A percentile compares a stretch with the other conserved stretches of the same genome.
phyloP scores from a whole-genome alignment of 2,329 filamentous ascomycete genomes.

The Mycosphaerelloides madeirae region DNA sequence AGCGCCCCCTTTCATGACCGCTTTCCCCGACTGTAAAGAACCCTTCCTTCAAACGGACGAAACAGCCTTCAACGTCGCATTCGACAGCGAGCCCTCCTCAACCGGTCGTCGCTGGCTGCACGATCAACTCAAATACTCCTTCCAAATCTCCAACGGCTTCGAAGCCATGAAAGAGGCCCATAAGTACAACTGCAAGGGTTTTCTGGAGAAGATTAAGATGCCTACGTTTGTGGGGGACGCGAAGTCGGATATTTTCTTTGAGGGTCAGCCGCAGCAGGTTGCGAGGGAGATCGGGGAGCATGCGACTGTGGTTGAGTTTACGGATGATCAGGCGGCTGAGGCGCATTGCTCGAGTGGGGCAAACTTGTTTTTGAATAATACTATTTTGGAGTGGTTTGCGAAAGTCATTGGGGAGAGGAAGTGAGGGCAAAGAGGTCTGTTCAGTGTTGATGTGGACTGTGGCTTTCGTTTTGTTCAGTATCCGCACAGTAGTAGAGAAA shows the following conservation, averaged over 20 bases:
- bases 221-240: constrained; percentile 29
- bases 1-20: neutral
- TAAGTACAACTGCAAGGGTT: neutral
- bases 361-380: constrained; percentile 1
- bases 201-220: constrained; percentile 15
- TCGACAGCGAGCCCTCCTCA: constrained; percentile 1
- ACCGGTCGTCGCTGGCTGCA: constrained; percentile 9
- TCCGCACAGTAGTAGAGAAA: too few relatives aligned
- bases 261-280: constrained; percentile 25
- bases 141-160: constrained; percentile 5
- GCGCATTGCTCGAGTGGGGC: constrained; percentile 12
- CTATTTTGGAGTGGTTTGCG: neutral
- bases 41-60: constrained; percentile 3
- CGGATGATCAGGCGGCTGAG: constrained; percentile 1
- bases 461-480: too few relatives aligned
- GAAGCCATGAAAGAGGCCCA: constrained; percentile 4
- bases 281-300: constrained; percentile 18
- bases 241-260: constrained; percentile 25
- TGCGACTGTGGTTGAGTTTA: constrained; percentile 16
- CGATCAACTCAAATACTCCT: constrained; percentile 17
- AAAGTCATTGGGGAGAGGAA: neutral
- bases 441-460: too few relatives aligned
- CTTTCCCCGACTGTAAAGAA: constrained; percentile 1
- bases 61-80: constrained; percentile 3
- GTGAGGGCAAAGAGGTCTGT: too few relatives aligned